Base-by-base conservation (phyloP, 1,284 basidiomycete genomes). In the Rhizoctonia solani region DNA sequence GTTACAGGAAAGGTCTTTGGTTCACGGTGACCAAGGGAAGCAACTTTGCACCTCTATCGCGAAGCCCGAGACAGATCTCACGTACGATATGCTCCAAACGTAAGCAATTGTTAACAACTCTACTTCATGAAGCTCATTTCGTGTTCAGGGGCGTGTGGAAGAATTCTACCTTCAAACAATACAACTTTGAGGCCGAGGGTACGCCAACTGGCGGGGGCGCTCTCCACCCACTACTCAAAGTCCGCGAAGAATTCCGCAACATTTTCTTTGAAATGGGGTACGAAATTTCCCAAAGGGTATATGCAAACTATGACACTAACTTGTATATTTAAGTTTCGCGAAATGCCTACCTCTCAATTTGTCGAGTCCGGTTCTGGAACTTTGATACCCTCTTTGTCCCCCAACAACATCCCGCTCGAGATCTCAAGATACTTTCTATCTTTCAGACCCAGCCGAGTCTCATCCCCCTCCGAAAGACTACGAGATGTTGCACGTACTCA, bases 221-320 rank as follows among this genome's bases (percentile, higher is more conserved):
- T 11, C 81, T 99, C 34, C 97, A 99, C 78, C 97, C 96, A 4
- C 83, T 99, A 30, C 85, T 99, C 72, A 99, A 99, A 81, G 97
- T 99, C 37, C 85, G 97, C 65, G 96, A 99, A 78, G 97, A 99
- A 79, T 95, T 99, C 77, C 85, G 95, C 59, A 92, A 92, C 76
- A 98, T 99, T 75, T 99, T 99, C 84, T 86, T 99, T 73, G 97
- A 99, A 78, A 98, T 99, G 94, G 97, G 97, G 93, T 95, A 72
- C 67, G 84, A 77, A 8, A 19, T 54, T 21, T 68, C 39, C 39
- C 25, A 37, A n/a, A 34, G 11, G 11, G 32, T 34, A 34, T 27
- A n/a, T 56, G 16, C 39, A 16, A 11, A 14, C 34, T 19, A 25
- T 59, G 5, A 69, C 30, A n/a, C 1, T 27, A 16, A n/a, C n/a